Conservation (phyloP, 208 protist genomes). For the Wallacemonas sp. region DNA sequence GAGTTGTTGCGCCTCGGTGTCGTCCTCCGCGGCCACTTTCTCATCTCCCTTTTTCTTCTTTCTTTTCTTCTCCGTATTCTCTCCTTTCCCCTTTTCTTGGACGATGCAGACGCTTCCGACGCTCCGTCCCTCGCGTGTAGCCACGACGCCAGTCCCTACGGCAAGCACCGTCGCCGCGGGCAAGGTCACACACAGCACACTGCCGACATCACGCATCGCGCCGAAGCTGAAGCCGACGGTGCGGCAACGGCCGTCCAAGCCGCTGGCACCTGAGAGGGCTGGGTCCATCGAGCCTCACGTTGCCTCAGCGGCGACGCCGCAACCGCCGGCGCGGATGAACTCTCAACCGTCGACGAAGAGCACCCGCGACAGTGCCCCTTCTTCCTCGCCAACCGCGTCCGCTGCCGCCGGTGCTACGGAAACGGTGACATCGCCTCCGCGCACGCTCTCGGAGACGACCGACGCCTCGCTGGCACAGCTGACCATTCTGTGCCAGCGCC, state of each 20-base stretch:
- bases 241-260: constrained; percentile 4
- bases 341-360: no score
- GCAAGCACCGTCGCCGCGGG: no score
- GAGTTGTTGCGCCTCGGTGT: neutral
- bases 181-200: no score
- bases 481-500: constrained; percentile 15
- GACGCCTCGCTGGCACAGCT: constrained; percentile 12
- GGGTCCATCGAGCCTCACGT: no score
- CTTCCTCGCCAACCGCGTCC: no score
- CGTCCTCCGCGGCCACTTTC: no score
- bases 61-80: constrained; percentile 18
- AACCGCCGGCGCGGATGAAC: no score
- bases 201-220: neutral
- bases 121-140: neutral
- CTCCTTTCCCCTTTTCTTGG: neutral
- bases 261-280: neutral
- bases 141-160: neutral
- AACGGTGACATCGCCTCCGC: no score
- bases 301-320: no score
- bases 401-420: no score
- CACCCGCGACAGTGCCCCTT: no score
- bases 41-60: constrained; percentile 1
- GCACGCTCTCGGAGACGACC: neutral
- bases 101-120: constrained; percentile 5
- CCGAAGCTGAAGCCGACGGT: neutral